Evolutionary conservation across 331 rosid species (phyloP).

Genomic region (Prunus yedoensis): DNA sequence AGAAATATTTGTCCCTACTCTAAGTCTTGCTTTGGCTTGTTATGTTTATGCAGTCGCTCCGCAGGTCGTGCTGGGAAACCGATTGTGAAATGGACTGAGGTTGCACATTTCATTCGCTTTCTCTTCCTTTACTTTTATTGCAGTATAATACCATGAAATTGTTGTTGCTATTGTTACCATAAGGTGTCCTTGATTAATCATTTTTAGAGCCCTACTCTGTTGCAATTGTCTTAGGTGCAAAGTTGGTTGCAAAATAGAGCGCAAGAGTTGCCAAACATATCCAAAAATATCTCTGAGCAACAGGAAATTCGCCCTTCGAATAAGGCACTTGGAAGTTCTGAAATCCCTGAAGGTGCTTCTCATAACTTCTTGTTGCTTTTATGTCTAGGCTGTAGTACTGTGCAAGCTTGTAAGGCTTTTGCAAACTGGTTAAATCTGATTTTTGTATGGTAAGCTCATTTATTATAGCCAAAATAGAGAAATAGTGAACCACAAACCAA

Average conservation of each 20-base stretch:
- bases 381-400: neutral
- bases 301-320: conserved; percentile 35
- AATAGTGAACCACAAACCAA: too few species aligned
- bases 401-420: neutral
- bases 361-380: conserved; percentile 17
- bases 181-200: neutral
- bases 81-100: conserved; percentile 74
- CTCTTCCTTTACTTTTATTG: neutral
- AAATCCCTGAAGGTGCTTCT: conserved; percentile 37
- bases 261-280: conserved; percentile 40
- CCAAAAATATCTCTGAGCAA: conserved; percentile 26
- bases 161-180: neutral
- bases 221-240: conserved; percentile 46
- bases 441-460: too few species aligned
- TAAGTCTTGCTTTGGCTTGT: conserved; percentile 31
- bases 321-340: conserved; percentile 42
- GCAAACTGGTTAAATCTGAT: too few species aligned
- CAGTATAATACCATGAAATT: neutral
- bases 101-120: conserved; percentile 29
- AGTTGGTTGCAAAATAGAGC: conserved; percentile 67
- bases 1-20: neutral
- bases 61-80: conserved; percentile 95
- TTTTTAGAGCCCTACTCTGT: neutral
- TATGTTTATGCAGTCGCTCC: conserved; percentile 59
- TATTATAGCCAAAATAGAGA: too few species aligned